Evolutionary conservation across 768 basidiomycete genomes (phyloP).

Genomic region (Boletus sp.): DNA sequence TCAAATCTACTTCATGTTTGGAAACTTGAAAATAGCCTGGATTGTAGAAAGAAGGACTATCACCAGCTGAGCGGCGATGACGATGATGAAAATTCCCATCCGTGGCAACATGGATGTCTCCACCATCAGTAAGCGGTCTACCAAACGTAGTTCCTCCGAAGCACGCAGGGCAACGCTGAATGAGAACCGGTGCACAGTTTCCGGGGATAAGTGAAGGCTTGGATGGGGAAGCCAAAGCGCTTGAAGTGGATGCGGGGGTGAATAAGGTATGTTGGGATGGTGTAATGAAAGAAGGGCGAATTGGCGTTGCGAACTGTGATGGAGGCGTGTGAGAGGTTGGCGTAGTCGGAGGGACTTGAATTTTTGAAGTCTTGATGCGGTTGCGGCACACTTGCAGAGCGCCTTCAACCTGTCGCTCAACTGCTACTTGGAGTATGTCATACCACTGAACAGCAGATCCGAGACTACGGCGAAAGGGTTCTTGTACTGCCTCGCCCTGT

Average conservation of each 20-base stretch:
- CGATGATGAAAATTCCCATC: conserved; percentile 43
- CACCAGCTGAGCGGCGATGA: conserved; percentile 30
- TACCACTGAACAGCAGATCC: conserved; percentile 31
- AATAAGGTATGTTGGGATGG: no score
- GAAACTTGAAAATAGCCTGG: conserved; percentile 34
- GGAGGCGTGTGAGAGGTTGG: no score
- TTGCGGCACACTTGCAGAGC: background rate
- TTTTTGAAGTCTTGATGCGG: no score
- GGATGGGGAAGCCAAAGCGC: no score
- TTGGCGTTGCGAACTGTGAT: no score
- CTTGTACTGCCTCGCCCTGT: conserved; percentile 24
- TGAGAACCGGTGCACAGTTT: background rate
- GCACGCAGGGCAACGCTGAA: conserved; percentile 33
- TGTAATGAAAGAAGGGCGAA: no score
- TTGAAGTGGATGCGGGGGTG: no score
- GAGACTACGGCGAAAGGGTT: conserved; percentile 34
- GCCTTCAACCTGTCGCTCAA: conserved; percentile 7
- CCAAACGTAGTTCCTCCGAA: conserved; percentile 17
- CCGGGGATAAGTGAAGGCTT: no score
- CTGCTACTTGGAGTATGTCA: conserved; percentile 14
- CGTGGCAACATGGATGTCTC: conserved; percentile 36
- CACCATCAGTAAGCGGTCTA: conserved; percentile 16
- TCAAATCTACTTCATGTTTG: conserved; percentile 32
- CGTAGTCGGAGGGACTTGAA: no score
- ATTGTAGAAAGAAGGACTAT: conserved; percentile 33